Percentiles rank a stretch among this genome's conserved stretches.
These are phyloP conservation scores for Jatropha curcas DNA, from an alignment of 345 rosid species.

Conservation along the genomic window DNA sequence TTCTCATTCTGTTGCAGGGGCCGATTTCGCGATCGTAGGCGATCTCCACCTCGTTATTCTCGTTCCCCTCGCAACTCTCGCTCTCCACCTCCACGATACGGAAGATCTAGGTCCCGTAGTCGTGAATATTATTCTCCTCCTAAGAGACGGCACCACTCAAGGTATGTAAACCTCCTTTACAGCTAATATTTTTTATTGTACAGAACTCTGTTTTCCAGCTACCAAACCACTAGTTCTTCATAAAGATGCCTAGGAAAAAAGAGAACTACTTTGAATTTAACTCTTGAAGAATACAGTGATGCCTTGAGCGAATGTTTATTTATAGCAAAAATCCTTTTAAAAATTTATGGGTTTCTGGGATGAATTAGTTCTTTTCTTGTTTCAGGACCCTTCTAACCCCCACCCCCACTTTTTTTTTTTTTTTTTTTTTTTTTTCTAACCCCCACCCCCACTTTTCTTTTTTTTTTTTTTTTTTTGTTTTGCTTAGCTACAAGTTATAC, in stretches of 20 bases:
- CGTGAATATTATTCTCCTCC: conserved; percentile 33
- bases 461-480: too few species aligned
- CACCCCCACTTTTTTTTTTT: too few species aligned
- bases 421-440: too few species aligned
- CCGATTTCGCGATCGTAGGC: conserved; percentile 28
- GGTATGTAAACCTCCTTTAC: conserved; percentile 33
- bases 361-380: not conserved
- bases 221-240: not conserved
- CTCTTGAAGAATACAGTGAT: not conserved
- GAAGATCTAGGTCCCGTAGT: conserved; percentile 52
- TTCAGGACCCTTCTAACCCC: too few species aligned
- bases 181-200: not conserved
- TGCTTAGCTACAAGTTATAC: too few species aligned
- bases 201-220: not conserved
- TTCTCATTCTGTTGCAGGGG: conserved; percentile 14
- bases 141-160: conserved; percentile 38
- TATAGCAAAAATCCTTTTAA: not conserved
- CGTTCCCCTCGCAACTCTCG: conserved; percentile 42
- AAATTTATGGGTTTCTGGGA: not conserved
- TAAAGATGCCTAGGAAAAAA: not conserved
- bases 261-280: not conserved
- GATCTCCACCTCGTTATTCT: conserved; percentile 36
- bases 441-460: too few species aligned
- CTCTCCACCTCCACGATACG: conserved; percentile 78
- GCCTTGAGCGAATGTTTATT: too few species aligned